Percentiles rank a stretch among this genome's conserved stretches.
These are phyloP conservation scores for Puccinia brachypodii DNA, from an alignment of 1,284 basidiomycete species.

Conservation along the genomic window DNA sequence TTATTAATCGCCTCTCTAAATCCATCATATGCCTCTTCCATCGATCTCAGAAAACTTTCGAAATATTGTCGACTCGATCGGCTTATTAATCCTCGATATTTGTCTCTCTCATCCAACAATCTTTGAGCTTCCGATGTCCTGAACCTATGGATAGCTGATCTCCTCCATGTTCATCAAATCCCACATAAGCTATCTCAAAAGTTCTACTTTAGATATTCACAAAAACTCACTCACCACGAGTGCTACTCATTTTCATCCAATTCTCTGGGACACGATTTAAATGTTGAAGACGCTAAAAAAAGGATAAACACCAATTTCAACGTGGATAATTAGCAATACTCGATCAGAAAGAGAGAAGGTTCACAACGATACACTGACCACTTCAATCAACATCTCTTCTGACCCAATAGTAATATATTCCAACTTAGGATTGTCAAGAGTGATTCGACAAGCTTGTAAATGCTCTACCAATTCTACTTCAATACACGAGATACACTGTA, in stretches of 20 bases:
- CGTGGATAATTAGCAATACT: background rate
- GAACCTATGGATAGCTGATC: constrained; percentile 28
- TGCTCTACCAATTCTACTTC: constrained; percentile 53
- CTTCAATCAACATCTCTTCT: constrained; percentile 55
- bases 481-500: constrained; percentile 39
- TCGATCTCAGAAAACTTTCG: constrained; percentile 2
- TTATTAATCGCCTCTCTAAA: constrained; percentile 4
- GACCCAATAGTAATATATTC: constrained; percentile 53
- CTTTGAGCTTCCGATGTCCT: constrained; percentile 19
- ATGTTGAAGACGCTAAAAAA: constrained; percentile 22
- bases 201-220: background rate
- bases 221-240: constrained; percentile 23
- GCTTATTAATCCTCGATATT: background rate
- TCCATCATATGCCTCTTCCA: constrained; percentile 23
- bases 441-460: constrained; percentile 52
- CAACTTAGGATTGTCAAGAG: constrained; percentile 53
- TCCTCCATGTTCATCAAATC: background rate
- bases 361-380: background rate
- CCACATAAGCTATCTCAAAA: background rate
- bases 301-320: background rate
- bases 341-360: background rate
- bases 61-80: constrained; percentile 1
- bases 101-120: constrained; percentile 20
- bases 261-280: constrained; percentile 15
- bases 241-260: constrained; percentile 36